phyloP scores from a whole-genome alignment of 495 filamentous ascomycete genomes.

The Tetracladium marchalianum region DNA sequence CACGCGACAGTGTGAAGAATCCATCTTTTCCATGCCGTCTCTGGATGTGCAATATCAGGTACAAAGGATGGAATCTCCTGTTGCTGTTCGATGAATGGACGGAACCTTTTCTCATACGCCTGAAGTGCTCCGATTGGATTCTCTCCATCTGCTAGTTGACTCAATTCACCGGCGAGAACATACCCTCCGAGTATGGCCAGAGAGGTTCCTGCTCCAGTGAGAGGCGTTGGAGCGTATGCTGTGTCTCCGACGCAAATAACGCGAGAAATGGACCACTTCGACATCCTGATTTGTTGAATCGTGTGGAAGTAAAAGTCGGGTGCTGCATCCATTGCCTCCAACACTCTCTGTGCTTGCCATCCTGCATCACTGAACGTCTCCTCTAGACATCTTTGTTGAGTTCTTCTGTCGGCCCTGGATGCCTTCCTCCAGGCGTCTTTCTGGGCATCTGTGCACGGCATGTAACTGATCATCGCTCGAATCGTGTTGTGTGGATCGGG shows the following conservation, averaged over 20 bases:
- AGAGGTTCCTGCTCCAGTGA: constrained; percentile 44
- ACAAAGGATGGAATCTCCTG: constrained; percentile 20
- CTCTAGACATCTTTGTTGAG: constrained; percentile 23
- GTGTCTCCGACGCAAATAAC: constrained; percentile 19
- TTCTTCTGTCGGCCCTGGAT: constrained; percentile 3
- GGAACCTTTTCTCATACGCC: constrained; percentile 29
- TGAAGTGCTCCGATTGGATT: constrained; percentile 11
- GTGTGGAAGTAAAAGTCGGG: constrained; percentile 38
- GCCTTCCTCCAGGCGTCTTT: constrained; percentile 2
- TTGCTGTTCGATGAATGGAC: constrained; percentile 32
- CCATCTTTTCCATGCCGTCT: constrained; percentile 22
- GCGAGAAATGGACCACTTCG: constrained; percentile 27
- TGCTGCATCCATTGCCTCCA: constrained; percentile 25
- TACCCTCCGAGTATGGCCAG: constrained; percentile 39
- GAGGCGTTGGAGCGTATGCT: constrained; percentile 17
- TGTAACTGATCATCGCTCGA: constrained; percentile 12
- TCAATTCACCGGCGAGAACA: constrained; percentile 42
- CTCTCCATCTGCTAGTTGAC: constrained; percentile 16
- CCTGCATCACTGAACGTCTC: constrained; percentile 32
- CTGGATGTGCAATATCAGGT: constrained; percentile 18
- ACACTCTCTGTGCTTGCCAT: constrained; percentile 31
- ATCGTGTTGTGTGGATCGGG: constrained; percentile 18
- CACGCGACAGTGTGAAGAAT: constrained; percentile 1
- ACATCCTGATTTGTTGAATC: constrained; percentile 25
- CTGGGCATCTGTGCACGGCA: constrained; percentile 15